A percentile compares a stretch with the other conserved stretches of the same genome.
phyloP scores from a whole-genome alignment of 768 basidiomycete species.

The Scleroderma citrinum region DNA sequence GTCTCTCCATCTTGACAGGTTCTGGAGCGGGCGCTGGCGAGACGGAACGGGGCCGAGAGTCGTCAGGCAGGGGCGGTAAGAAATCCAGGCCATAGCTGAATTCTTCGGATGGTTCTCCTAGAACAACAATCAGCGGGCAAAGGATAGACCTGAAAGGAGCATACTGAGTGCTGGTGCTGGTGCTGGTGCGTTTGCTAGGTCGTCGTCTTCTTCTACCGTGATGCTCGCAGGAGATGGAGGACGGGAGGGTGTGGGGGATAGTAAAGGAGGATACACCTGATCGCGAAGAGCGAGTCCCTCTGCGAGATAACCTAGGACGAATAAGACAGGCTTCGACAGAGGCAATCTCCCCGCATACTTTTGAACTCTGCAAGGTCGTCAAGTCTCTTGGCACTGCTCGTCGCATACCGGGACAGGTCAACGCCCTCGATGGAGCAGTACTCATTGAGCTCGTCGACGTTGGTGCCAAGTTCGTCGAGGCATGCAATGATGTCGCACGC shows the following conservation, averaged over 20 bases:
- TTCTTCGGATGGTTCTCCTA: neutral
- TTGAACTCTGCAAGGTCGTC: slow-evolving; percentile 72
- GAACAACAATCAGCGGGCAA: slow-evolving; percentile 11
- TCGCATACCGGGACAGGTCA: slow-evolving; percentile 64
- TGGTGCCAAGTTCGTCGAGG: slow-evolving; percentile 70
- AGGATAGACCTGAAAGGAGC: slow-evolving; percentile 31
- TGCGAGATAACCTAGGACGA: slow-evolving; percentile 47
- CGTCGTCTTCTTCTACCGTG: slow-evolving; percentile 17
- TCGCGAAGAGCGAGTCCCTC: slow-evolving; percentile 50
- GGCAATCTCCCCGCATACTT: slow-evolving; percentile 44
- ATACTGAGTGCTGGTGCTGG: slow-evolving; percentile 14
- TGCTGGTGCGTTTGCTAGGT: slow-evolving; percentile 19
- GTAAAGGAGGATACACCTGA: slow-evolving; percentile 38
- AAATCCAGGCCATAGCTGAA: slow-evolving; percentile 22
- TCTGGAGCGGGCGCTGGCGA: slow-evolving; percentile 33
- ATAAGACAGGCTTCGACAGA: neutral
- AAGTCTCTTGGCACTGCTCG: slow-evolving; percentile 54
- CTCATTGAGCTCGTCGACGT: slow-evolving; percentile 61
- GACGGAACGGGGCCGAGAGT: slow-evolving; percentile 20
- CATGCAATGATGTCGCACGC: slow-evolving; percentile 58
- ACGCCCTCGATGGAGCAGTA: slow-evolving; percentile 61
- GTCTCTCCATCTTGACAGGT: slow-evolving; percentile 27
- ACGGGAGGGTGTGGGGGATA: slow-evolving; percentile 47
- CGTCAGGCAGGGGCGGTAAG: slow-evolving; percentile 32
- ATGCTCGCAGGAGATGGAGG: slow-evolving; percentile 24